These are phyloP conservation scores for Ganoderma meredithae DNA, from an alignment of 1,284 basidiomycete genomes.

Conservation along the genomic window DNA sequence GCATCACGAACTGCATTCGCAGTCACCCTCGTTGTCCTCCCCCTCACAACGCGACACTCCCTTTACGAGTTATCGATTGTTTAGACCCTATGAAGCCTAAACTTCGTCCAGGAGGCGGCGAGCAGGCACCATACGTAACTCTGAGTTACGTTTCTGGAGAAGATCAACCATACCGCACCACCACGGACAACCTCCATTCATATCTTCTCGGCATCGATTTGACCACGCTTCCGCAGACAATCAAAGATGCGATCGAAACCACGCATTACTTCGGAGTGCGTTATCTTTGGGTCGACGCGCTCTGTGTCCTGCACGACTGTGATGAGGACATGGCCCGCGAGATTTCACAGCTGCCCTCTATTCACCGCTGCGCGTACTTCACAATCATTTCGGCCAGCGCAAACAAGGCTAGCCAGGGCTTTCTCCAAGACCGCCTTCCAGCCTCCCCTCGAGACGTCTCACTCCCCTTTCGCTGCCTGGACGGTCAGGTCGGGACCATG, in stretches of 20 bases:
- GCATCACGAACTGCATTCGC: slow-evolving; percentile 20
- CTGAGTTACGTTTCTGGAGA: slow-evolving; percentile 24
- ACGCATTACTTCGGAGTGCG: slow-evolving; percentile 20
- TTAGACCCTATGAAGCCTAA: slow-evolving; percentile 18
- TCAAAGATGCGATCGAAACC: slow-evolving; percentile 22
- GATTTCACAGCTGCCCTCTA: slow-evolving; percentile 9
- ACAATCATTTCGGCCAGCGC: slow-evolving; percentile 22
- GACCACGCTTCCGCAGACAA: slow-evolving; percentile 14
- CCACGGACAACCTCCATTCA: slow-evolving; percentile 16
- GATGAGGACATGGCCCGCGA: slow-evolving; percentile 18
- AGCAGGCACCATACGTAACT: slow-evolving; percentile 13
- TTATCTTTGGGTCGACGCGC: slow-evolving; percentile 24
- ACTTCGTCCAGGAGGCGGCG: slow-evolving; percentile 13
- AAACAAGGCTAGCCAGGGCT: slow-evolving; percentile 15
- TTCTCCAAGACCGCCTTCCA: slow-evolving; percentile 19
- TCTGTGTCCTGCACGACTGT: slow-evolving; percentile 22
- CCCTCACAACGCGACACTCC: slow-evolving; percentile 19
- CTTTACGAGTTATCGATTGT: slow-evolving; percentile 20
- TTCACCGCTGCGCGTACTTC: slow-evolving; percentile 22
- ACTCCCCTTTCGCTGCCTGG: slow-evolving; percentile 19
- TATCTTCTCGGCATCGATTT: slow-evolving; percentile 14
- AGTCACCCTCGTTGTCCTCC: slow-evolving; percentile 18
- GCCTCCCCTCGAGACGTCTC: slow-evolving; percentile 8
- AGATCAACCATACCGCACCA: slow-evolving; percentile 15
- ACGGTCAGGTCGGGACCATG: slow-evolving; percentile 20